Evolutionary conservation across 2,329 filamentous ascomycete species (phyloP).

Genomic region (Stagonosporopsis chrysanthemi): DNA sequence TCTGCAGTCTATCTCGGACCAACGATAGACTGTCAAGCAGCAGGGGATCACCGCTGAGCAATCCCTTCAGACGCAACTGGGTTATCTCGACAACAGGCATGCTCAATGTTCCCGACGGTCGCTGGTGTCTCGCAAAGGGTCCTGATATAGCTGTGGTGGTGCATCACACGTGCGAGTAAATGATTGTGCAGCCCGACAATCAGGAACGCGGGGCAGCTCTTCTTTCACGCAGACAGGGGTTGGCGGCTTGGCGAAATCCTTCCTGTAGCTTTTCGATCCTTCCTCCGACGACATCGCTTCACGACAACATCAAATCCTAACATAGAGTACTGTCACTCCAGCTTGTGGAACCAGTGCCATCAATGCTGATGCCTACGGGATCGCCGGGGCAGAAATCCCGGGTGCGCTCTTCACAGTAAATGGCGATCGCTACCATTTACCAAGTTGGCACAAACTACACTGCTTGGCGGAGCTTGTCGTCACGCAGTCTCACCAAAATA

Average conservation of each 20-base stretch:
- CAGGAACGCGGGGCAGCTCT: conserved; percentile 23
- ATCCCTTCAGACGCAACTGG: conserved; percentile 36
- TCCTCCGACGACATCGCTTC: conserved; percentile 22
- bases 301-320: not conserved
- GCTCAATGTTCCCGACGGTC: not conserved
- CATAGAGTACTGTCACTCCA: not conserved
- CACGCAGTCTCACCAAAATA: conserved; percentile 39
- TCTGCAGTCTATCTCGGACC: conserved; percentile 37
- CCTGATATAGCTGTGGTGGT: conserved; percentile 1
- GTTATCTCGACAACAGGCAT: conserved; percentile 43
- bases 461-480: conserved; percentile 41
- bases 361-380: not conserved
- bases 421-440: conserved; percentile 23
- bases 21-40: conserved; percentile 41
- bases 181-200: conserved; percentile 23
- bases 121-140: not conserved
- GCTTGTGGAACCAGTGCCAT: not conserved
- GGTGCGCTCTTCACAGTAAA: conserved; percentile 20
- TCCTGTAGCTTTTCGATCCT: conserved; percentile 12
- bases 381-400: not conserved
- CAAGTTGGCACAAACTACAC: conserved; percentile 23
- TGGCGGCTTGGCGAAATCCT: conserved; percentile 25
- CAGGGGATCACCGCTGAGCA: conserved; percentile 27
- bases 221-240: conserved; percentile 19
- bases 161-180: conserved; percentile 28